Percentiles rank a stretch among this genome's conserved stretches.
These are phyloP conservation scores for Fistulifera solaris DNA, from an alignment of 108 stramenopile species.

Conservation along the genomic window DNA sequence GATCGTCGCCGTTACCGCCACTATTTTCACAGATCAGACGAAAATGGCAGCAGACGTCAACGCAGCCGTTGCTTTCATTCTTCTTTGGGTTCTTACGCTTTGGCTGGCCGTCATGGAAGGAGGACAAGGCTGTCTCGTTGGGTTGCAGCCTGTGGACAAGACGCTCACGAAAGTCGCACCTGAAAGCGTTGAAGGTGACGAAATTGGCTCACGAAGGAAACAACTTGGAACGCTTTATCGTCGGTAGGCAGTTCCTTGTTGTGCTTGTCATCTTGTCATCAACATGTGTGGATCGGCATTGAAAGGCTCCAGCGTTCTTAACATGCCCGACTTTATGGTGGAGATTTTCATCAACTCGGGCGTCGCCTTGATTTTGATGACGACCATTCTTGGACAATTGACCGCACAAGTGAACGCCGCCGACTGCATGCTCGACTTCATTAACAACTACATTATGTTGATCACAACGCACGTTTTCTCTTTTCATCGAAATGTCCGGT, in stretches of 20 bases:
- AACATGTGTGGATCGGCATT: slow-evolving; percentile 17
- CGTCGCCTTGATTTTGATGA: slow-evolving; percentile 31
- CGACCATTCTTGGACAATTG: slow-evolving; percentile 28
- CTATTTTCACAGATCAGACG: slow-evolving; percentile 16
- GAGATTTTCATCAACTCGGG: slow-evolving; percentile 21
- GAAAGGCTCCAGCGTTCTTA: slow-evolving; percentile 9
- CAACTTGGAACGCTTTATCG: slow-evolving; percentile 29
- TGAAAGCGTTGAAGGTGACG: slow-evolving; percentile 14
- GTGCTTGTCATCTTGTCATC: slow-evolving; percentile 19
- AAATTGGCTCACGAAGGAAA: slow-evolving; percentile 24
- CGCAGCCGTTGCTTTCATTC: slow-evolving; percentile 23
- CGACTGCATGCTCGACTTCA: slow-evolving; percentile 51
- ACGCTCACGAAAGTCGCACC: slow-evolving; percentile 15
- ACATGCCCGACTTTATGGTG: slow-evolving; percentile 4
- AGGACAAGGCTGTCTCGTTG: slow-evolving; percentile 25
- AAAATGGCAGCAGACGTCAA: slow-evolving; percentile 4
- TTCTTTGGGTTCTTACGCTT: slow-evolving; percentile 25
- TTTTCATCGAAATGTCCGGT: slow-evolving; percentile 54
- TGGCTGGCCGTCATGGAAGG: slow-evolving; percentile 34
- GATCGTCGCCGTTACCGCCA: slow-evolving; percentile 17
- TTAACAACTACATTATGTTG: slow-evolving; percentile 57
- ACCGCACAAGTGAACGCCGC: slow-evolving; percentile 50
- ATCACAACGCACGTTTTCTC: slow-evolving; percentile 27
- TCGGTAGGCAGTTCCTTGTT: slow-evolving; percentile 32
- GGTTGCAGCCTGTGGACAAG: slow-evolving; percentile 25